Percentiles rank a stretch among this genome's conserved stretches.
phyloP scores from a whole-genome alignment of 129 eudicot genomes.

The Flaveria ramosissima region DNA sequence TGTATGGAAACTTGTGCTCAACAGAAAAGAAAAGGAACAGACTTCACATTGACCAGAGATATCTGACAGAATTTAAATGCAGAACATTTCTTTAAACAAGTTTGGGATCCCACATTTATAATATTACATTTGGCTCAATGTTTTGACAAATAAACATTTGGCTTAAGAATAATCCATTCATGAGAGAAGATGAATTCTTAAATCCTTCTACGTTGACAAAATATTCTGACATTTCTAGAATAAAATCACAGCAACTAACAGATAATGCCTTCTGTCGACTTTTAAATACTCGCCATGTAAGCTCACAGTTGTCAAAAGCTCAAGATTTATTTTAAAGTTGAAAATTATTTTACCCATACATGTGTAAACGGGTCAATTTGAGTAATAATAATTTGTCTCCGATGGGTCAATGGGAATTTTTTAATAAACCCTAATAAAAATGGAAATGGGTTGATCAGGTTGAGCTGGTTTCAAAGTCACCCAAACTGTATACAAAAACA shows the following conservation, averaged over 20 bases:
- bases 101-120: slow-evolving; percentile 1
- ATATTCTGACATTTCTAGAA: background rate
- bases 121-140: slow-evolving; percentile 2
- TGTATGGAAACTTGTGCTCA: background rate
- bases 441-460: background rate
- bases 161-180: background rate
- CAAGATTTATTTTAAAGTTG: background rate
- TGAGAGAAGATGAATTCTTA: background rate
- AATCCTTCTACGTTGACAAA: background rate
- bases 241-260: background rate
- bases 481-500: background rate
- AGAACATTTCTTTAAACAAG: background rate
- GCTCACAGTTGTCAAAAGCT: slow-evolving; percentile 1
- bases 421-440: background rate
- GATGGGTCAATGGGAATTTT: background rate
- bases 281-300: slow-evolving; percentile 9
- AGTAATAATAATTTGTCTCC: background rate
- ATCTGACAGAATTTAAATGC: slow-evolving; percentile 3
- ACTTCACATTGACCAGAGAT: slow-evolving; percentile 16
- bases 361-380: background rate
- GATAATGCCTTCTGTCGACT: background rate
- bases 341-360: background rate
- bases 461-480: background rate
- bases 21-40: slow-evolving; percentile 5
- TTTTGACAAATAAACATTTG: slow-evolving; percentile 16